phyloP scores from a whole-genome alignment of 2,329 filamentous ascomycete species.

The Aureobasidium leucospermi region DNA sequence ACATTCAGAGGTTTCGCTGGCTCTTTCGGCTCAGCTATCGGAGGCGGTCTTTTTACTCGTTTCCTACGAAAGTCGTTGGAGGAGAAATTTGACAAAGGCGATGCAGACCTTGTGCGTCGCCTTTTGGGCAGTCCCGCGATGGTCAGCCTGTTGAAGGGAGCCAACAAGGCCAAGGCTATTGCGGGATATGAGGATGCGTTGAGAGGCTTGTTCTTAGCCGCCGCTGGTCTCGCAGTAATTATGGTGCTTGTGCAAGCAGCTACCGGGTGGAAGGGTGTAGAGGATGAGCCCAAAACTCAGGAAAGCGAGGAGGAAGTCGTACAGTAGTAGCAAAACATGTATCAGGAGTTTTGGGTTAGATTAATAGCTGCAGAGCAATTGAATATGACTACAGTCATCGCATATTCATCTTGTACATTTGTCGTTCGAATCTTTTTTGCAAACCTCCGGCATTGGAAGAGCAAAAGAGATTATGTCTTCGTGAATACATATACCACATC shows the following conservation, averaged over 20 bases:
- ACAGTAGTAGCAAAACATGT: neutral
- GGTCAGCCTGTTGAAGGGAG: constrained; percentile 42
- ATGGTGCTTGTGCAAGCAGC: constrained; percentile 50
- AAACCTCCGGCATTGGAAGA: too few species aligned
- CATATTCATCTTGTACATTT: too few species aligned
- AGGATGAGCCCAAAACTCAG: constrained; percentile 18
- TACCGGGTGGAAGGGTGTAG: constrained; percentile 46
- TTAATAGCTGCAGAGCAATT: too few species aligned
- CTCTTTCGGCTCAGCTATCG: constrained; percentile 71
- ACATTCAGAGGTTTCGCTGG: constrained; percentile 79
- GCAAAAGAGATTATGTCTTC: too few species aligned
- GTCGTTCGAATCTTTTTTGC: too few species aligned
- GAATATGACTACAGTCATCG: too few species aligned
- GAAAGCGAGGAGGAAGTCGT: constrained; percentile 15
- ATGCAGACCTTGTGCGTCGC: constrained; percentile 43
- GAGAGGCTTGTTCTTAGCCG: constrained; percentile 46
- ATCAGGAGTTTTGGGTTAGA: too few species aligned
- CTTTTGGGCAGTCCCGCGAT: constrained; percentile 53
- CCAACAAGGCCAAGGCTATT: constrained; percentile 46
- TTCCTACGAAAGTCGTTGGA: constrained; percentile 50
- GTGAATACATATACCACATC: too few species aligned
- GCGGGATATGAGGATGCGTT: constrained; percentile 48
- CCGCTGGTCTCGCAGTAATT: constrained; percentile 40
- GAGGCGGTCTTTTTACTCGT: constrained; percentile 66
- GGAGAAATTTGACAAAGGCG: constrained; percentile 46